These are phyloP conservation scores for Scutellaria barbata DNA, from an alignment of 257 asterid genomes.

Conservation along the genomic window DNA sequence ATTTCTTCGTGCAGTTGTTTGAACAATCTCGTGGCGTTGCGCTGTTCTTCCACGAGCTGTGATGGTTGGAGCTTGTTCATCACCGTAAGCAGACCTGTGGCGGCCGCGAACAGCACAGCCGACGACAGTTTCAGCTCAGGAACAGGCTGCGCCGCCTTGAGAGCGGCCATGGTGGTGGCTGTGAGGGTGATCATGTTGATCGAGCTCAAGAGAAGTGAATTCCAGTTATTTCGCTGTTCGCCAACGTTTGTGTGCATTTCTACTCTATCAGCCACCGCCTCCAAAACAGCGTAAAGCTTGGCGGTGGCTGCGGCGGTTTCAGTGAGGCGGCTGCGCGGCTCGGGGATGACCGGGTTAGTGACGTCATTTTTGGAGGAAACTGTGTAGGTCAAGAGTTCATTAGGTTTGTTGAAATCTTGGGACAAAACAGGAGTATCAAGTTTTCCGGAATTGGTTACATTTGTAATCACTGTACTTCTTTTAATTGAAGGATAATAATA, in stretches of 20 bases:
- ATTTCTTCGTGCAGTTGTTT: constrained; percentile 34
- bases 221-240: constrained; percentile 51
- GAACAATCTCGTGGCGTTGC: constrained; percentile 35
- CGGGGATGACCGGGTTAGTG: constrained; percentile 16
- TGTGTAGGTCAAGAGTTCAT: neutral
- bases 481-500: constrained; percentile 11
- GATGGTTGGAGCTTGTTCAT: constrained; percentile 45
- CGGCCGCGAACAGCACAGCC: constrained; percentile 23
- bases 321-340: neutral
- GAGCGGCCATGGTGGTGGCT: constrained; percentile 42
- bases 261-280: constrained; percentile 48
- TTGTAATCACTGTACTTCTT: neutral
- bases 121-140: constrained; percentile 25
- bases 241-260: constrained; percentile 52
- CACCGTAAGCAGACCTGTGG: constrained; percentile 30
- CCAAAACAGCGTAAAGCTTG: constrained; percentile 42
- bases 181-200: constrained; percentile 43
- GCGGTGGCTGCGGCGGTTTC: constrained; percentile 8
- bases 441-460: constrained; percentile 19
- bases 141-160: constrained; percentile 29
- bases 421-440: neutral
- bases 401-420: neutral
- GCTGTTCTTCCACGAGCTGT: constrained; percentile 44
- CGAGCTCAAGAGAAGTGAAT: constrained; percentile 41
- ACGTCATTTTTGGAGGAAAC: constrained; percentile 3